phyloP scores from a whole-genome alignment of 2,329 filamentous ascomycete species.

The Fusarium lyarnte region DNA sequence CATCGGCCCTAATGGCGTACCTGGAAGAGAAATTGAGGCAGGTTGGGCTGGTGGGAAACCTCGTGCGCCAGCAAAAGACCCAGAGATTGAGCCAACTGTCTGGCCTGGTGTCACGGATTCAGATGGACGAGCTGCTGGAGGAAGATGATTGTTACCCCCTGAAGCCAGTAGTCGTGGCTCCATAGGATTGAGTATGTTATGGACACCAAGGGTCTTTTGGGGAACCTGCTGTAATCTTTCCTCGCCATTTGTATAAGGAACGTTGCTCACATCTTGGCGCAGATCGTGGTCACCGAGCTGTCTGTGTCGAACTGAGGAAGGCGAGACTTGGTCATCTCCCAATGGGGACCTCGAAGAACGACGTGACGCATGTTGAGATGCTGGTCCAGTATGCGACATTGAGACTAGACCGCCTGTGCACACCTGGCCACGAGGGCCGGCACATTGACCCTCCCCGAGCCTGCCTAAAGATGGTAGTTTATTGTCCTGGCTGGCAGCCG shows the following conservation, averaged over 20 bases:
- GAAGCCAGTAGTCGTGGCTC: constrained; percentile 40
- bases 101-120: constrained; percentile 33
- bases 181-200: constrained; percentile 52
- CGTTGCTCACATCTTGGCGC: constrained; percentile 33
- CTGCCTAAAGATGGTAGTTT: constrained; percentile 33
- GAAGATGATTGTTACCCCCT: constrained; percentile 22
- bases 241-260: constrained; percentile 37
- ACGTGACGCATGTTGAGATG: constrained; percentile 65
- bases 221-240: constrained; percentile 40
- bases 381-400: constrained; percentile 71
- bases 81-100: constrained; percentile 29
- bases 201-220: constrained; percentile 47
- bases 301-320: constrained; percentile 37
- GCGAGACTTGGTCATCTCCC: constrained; percentile 46
- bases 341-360: constrained; percentile 57
- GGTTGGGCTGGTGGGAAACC: constrained; percentile 43
- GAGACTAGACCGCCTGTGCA: constrained; percentile 67
- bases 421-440: constrained; percentile 60
- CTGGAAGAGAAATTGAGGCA: constrained; percentile 47
- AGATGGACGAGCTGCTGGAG: constrained; percentile 24
- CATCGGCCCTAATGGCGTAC: constrained; percentile 44
- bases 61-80: constrained; percentile 37
- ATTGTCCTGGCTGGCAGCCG: constrained; percentile 35
- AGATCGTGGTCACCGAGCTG: constrained; percentile 37
- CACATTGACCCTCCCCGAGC: constrained; percentile 62